Evolutionary conservation across 78 protist genomes (phyloP).

Genomic region (Mastigamoeba balamuthi): DNA sequence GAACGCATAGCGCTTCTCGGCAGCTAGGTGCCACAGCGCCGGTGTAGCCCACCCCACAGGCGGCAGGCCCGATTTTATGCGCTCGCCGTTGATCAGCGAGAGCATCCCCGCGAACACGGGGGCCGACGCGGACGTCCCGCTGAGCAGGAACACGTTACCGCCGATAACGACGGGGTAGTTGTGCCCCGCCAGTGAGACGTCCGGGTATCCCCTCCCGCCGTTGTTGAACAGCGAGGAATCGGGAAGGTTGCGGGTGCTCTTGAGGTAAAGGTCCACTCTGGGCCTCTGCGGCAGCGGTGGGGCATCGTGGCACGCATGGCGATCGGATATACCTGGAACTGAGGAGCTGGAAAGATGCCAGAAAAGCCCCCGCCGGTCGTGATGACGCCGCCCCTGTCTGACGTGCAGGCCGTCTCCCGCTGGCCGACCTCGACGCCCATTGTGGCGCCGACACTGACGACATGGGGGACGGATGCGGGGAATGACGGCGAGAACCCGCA

Average conservation of each 20-base stretch:
- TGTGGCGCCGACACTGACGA: neutral
- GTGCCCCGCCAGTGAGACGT: conserved; percentile 39
- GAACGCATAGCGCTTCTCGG: neutral
- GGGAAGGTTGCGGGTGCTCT: conserved; percentile 14
- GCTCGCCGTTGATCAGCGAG: conserved; percentile 28
- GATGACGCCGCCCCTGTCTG: conserved; percentile 17
- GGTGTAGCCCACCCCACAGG: conserved; percentile 40
- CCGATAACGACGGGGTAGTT: conserved; percentile 1
- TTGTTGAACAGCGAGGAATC: neutral
- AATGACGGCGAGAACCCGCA: neutral
- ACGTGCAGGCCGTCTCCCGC: conserved; percentile 16
- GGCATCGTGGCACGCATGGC: too few relatives aligned
- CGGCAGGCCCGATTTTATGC: conserved; percentile 1
- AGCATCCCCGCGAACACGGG: conserved; percentile 40
- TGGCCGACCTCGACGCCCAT: conserved; percentile 15
- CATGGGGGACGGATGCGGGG: neutral
- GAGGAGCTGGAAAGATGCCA: neutral
- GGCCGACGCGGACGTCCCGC: conserved; percentile 37
- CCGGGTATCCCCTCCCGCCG: conserved; percentile 32
- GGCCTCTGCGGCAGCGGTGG: too few relatives aligned
- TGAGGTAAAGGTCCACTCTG: too few relatives aligned
- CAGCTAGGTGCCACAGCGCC: conserved; percentile 3
- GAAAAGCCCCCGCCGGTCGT: conserved; percentile 54
- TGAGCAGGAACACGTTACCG: neutral
- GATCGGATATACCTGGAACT: conserved; percentile 14